Evolutionary conservation across 306 rosid species (phyloP).

Genomic region (Heteromeles arbutifolia): DNA sequence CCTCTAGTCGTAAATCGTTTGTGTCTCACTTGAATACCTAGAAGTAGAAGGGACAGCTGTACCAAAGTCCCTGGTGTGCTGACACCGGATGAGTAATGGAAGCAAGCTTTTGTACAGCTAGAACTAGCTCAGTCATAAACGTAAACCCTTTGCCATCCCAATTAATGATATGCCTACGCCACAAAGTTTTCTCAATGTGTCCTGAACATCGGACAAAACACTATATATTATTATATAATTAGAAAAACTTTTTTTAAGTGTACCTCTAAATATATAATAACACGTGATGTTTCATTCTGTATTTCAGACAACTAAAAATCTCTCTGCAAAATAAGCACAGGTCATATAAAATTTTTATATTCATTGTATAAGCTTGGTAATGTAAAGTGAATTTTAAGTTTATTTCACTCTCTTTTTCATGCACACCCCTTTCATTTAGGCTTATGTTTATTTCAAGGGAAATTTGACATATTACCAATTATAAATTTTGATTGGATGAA

Average conservation of each 20-base stretch:
- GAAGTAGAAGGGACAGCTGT: background rate
- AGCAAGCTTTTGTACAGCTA: background rate
- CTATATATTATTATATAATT: too few relatives aligned
- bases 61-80: background rate
- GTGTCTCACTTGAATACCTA: background rate
- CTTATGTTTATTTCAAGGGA: too few relatives aligned
- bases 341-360: background rate
- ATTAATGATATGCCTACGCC: background rate
- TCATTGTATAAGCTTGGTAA: background rate
- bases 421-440: background rate
- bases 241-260: too few relatives aligned
- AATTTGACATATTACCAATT: too few relatives aligned
- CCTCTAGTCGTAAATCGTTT: background rate
- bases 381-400: too few relatives aligned
- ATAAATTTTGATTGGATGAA: too few relatives aligned
- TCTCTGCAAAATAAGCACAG: too few relatives aligned
- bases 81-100: background rate
- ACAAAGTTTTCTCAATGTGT: too few relatives aligned
- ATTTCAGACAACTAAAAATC: too few relatives aligned
- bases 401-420: background rate
- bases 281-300: too few relatives aligned
- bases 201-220: accelerated
- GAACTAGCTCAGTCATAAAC: too few relatives aligned
- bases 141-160: background rate
- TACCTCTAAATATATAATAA: too few relatives aligned